Conservation (phyloP, 2,329 filamentous ascomycete species). For the Aureobasidium melanogenum region DNA sequence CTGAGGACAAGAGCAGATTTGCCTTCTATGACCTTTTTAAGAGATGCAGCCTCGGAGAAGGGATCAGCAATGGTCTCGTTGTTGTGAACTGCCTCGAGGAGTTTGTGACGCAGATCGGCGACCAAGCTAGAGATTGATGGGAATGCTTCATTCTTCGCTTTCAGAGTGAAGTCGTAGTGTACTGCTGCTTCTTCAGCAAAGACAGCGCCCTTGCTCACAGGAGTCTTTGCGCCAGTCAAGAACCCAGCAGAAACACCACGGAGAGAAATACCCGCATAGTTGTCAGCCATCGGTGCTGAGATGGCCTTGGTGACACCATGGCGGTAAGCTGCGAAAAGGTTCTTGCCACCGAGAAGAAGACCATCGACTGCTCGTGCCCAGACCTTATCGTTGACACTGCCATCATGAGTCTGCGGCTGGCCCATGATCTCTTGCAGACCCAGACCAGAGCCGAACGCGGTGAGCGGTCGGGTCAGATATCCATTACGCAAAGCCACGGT, state of each 20-base stretch:
- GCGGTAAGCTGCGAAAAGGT: conserved; percentile 27
- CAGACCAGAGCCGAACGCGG: conserved; percentile 50
- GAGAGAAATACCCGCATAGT: conserved; percentile 19
- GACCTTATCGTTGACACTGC: conserved; percentile 40
- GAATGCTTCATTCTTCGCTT: conserved; percentile 36
- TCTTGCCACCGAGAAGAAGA: conserved; percentile 31
- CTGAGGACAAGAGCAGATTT: conserved; percentile 48
- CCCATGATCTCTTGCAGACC: conserved; percentile 56
- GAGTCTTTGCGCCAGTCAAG: conserved; percentile 26
- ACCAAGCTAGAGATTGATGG: conserved; percentile 48
- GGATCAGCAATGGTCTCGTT: conserved; percentile 30
- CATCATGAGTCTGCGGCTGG: conserved; percentile 40
- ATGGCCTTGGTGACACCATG: conserved; percentile 33
- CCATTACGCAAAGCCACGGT: conserved; percentile 48
- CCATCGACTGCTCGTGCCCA: conserved; percentile 50
- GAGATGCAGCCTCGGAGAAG: conserved; percentile 40
- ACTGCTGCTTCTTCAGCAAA: conserved; percentile 31
- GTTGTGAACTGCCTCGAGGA: conserved; percentile 42
- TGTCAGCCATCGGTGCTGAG: conserved; percentile 26
- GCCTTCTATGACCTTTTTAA: conserved; percentile 47
- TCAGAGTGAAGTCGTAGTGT: conserved; percentile 44
- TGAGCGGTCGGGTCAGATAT: conserved; percentile 52
- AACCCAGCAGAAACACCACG: conserved; percentile 32
- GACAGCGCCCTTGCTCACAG: conserved; percentile 26
- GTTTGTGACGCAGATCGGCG: conserved; percentile 43